Evolutionary conservation across 2,329 filamentous ascomycete genomes (phyloP), one percentile per base, ranked within the genome.

Genomic region (Aspergillus bombycis): DNA sequence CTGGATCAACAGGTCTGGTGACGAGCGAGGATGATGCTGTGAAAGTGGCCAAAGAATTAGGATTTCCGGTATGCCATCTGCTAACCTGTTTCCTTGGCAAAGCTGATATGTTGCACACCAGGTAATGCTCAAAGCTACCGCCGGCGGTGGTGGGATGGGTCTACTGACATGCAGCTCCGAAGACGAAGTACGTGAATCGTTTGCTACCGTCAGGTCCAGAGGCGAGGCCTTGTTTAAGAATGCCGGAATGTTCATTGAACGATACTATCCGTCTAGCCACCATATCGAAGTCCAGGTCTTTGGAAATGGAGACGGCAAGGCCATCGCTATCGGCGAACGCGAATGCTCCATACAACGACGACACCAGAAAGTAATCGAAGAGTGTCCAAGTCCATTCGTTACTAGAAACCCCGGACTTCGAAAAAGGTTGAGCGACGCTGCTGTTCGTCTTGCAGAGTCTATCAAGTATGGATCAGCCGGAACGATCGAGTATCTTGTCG

Each of bases 221-320:
- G 92, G 92, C 0, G 82, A 86, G 63, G 90, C 91, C 1, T 89
- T 93, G 0, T 96, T 96, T 75, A 93, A 93, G 59, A 91, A 94
- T 67, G 87, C 92, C 70, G 91, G 92, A 7, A 90, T 96, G 81
- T 87, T 96, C 64, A 90, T 96, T 28, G 93, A 97, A 79, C 89
- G 88, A 68, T 96, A 92, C 75, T 92, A 94, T 71, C 85, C 90
- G 21, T 87, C 89, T 0, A 91, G 91, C 45, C 86, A 92, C 62
- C 93, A 97, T 74, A 91, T 97, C 62, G 93, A 97, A 78, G 91
- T 97, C 6, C 93, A 97, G 75, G 87, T 97, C 19, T 95, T 97
- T 77, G 93, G 93, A 50, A 93, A 97, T 73, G 88, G 88, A 58
- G 84, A 88, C 69, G 93, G 92, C 1, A 87, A 91, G 73, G 92